A percentile compares a stretch with the other conserved stretches of the same genome.
These are phyloP conservation scores for Striga asiatica DNA, from an alignment of 257 asterid genomes.

Conservation along the genomic window DNA sequence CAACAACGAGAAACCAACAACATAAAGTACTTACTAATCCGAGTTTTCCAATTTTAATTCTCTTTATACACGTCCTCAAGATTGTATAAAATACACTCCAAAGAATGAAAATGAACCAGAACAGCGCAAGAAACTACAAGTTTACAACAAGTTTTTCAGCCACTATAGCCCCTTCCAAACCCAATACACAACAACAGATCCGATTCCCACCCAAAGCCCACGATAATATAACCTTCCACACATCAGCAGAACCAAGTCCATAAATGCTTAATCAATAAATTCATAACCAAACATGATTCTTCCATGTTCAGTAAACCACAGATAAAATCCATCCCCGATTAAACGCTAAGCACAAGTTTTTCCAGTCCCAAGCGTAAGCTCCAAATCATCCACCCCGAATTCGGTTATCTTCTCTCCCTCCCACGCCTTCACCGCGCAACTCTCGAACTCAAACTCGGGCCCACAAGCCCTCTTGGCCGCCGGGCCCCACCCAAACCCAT, in stretches of 20 bases:
- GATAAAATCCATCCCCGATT: no score
- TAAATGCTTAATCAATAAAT: neutral
- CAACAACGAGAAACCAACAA: neutral
- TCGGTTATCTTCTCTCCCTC: slow-evolving; percentile 68
- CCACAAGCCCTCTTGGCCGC: slow-evolving; percentile 46
- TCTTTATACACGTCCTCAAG: slow-evolving; percentile 10
- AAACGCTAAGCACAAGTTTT: slow-evolving; percentile 23
- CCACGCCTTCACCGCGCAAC: slow-evolving; percentile 62
- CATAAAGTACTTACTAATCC: neutral
- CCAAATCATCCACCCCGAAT: slow-evolving; percentile 58
- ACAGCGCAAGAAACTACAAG: neutral
- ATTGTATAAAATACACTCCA: neutral
- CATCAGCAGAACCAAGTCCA: neutral
- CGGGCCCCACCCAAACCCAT: slow-evolving; percentile 41
- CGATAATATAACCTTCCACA: neutral
- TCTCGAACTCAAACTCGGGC: slow-evolving; percentile 63
- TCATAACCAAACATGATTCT: neutral
- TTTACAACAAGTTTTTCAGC: no score
- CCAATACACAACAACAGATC: neutral
- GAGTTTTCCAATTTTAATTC: neutral
- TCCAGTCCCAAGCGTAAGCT: slow-evolving; percentile 63
- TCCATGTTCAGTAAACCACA: slow-evolving; percentile 1
- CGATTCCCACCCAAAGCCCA: neutral
- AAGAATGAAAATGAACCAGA: slow-evolving; percentile 10
- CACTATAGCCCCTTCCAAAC: neutral